Base-by-base conservation (phyloP, 139 green algal genomes). In the Pleodorina starrii region DNA sequence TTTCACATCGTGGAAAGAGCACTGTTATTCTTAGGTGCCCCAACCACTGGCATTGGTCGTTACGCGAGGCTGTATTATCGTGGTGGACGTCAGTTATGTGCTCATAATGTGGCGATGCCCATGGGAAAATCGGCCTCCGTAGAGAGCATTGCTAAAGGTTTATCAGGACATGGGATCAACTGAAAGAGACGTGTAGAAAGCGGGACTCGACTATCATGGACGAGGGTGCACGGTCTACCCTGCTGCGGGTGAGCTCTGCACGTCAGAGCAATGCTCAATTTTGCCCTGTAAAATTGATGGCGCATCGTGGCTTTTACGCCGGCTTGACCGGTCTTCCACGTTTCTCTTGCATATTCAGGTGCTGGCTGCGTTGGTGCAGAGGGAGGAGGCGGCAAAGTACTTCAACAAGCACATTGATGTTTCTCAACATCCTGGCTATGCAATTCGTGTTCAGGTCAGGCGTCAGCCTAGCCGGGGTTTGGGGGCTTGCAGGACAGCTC, bases 51-150 rank as follows among this genome's bases (percentile, higher is more conserved):
- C n/a, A n/a, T n/a, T n/a, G n/a, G n/a, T n/a, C n/a, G n/a, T n/a
- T n/a, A n/a, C n/a, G n/a, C n/a, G n/a, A n/a, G n/a, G n/a, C n/a
- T n/a, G n/a, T n/a, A n/a, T n/a, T n/a, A n/a, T n/a, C n/a, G n/a
- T n/a, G n/a, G n/a, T n/a, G 63, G 63, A 73, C 63, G 63, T 73
- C 63, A 73, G 63, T 73, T 73, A 73, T 73, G 63, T 40, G 63
- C 12, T 36, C 63, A 38, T 21, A 42, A 73, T 73, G 63, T 73
- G 54, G 54, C 54, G 54, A 66, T 25, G 29, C 54, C 54, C 29
- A 32, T 66, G 54, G 54, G 54, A 66, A 66, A 66, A 66, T 66
- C 54, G 54, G 54, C 54, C 54, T 25, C 54, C 54, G 7, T 66
- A 66, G 29, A 66, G 27, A 17, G 11, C n/a, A 73, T 36, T 73